Base-by-base conservation (phyloP, 176 grass and related monocot genomes). In the Rhipidocladum racemiflorum region DNA sequence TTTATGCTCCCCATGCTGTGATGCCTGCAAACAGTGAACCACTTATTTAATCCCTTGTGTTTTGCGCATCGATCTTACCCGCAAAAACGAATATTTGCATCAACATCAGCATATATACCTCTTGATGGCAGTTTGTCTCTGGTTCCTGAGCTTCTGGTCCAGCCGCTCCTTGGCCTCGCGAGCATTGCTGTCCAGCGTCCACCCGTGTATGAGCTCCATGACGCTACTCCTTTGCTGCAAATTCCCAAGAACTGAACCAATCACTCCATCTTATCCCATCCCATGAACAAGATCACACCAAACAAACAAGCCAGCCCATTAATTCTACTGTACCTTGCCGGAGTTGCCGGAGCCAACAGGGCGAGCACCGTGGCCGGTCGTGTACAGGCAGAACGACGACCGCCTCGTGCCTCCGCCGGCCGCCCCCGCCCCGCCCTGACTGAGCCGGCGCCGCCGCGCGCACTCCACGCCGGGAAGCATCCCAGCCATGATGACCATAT, bases 161-260 rank as follows among this genome's bases (percentile, higher is more conserved):
- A 98, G 56, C 79, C 96, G 77, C 82, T 93, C 92, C 89, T 91
- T 98, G 35, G 96, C 96, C 80, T 95, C 89, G 46, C 90, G 89
- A 34, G 89, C 91, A 73, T 89, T 85, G 79, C 83, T 87, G 64
- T 90, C 90, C 35, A 98, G 90, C 61, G 35, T 54, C 86, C 92
- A 89, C n/a, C 61, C 78, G 49, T 87, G 90, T 2, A 89, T 14
- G 57, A 63, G 82, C 78, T 91, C 91, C 81, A 74, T 85, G 42
- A 78, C 82, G 68, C 13, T 66, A 55, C 79, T 85, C 77, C 89
- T 88, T 74, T 86, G 88, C 94, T 90, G 84, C 49, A 7, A 57
- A 23, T 75, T 67, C 43, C 68, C 13, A 53, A 56, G 24, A 48
- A 65, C 56, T 8, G 9, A 49, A 75, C 59, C 18, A 70, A 36